A percentile compares a stretch with the other conserved stretches of the same genome.
These are phyloP conservation scores for Hyaloscypha bicolor DNA, from an alignment of 495 filamentous ascomycete genomes.

Conservation along the genomic window DNA sequence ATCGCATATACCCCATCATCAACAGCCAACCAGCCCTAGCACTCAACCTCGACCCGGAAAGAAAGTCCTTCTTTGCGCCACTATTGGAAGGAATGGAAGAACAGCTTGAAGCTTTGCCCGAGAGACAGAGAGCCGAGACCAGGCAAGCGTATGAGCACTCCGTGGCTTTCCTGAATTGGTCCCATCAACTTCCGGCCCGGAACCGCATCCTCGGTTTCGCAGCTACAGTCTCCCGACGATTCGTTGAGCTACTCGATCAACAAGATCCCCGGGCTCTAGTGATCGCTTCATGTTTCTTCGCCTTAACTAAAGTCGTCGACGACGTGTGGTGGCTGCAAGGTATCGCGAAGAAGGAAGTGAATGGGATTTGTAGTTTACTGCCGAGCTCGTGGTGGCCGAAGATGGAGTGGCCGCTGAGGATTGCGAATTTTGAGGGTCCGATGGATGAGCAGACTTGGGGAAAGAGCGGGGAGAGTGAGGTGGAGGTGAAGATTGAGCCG, in stretches of 20 bases:
- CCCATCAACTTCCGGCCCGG: conserved; percentile 53
- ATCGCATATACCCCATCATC: conserved; percentile 54
- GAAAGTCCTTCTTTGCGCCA: conserved; percentile 50
- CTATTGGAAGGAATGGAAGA: conserved; percentile 52
- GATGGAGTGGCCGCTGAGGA: conserved; percentile 56
- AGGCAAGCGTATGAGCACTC: conserved; percentile 57
- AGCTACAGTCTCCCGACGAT: conserved; percentile 60
- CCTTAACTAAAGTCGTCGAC: conserved; percentile 54
- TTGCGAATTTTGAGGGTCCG: conserved; percentile 42
- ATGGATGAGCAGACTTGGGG: conserved; percentile 55
- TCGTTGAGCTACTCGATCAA: conserved; percentile 52
- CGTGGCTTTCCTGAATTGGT: conserved; percentile 58
- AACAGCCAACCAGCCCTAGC: conserved; percentile 54
- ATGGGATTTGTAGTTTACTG: conserved; percentile 54
- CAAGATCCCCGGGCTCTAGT: conserved; percentile 54
- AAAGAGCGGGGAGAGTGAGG: neutral
- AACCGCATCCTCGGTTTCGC: conserved; percentile 55
- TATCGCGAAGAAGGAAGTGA: conserved; percentile 56
- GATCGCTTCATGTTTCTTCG: conserved; percentile 58
- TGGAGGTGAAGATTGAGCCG: conserved; percentile 16
- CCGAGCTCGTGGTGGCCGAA: conserved; percentile 55
- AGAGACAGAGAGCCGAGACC: conserved; percentile 37
- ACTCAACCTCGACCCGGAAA: conserved; percentile 44
- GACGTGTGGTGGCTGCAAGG: conserved; percentile 59
- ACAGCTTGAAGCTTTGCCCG: conserved; percentile 38